These are phyloP conservation scores for Waltergamsia citrina DNA, from an alignment of 2,329 filamentous ascomycete species.

Conservation along the genomic window DNA sequence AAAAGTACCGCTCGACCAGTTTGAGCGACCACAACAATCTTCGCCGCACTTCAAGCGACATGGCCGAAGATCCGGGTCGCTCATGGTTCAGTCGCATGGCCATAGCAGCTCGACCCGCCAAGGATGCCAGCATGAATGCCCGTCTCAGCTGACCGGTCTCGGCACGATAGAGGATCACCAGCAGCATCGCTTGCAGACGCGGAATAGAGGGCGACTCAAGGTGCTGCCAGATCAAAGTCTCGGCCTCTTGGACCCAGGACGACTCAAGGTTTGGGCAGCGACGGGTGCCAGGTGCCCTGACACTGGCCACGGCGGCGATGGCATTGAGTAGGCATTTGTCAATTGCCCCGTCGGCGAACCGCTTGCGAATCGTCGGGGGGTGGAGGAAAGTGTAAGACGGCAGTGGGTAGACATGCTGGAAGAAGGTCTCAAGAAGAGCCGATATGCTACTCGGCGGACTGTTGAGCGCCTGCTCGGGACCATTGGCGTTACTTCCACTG, in stretches of 20 bases:
- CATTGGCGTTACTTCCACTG: too few relatives aligned
- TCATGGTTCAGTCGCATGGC: constrained; percentile 30
- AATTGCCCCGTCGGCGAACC: constrained; percentile 1
- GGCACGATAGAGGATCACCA: constrained; percentile 4
- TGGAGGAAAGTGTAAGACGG: constrained; percentile 22
- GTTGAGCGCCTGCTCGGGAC: too few relatives aligned
- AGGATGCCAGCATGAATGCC: constrained; percentile 23
- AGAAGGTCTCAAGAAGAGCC: constrained; percentile 12
- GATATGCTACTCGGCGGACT: neutral
- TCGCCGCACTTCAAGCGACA: constrained; percentile 25
- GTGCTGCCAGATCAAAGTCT: constrained; percentile 4
- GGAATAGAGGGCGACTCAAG: constrained; percentile 4
- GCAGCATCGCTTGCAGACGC: constrained; percentile 4
- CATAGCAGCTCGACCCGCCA: constrained; percentile 23
- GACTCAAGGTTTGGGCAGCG: neutral
- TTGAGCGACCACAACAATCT: constrained; percentile 30
- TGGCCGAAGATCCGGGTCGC: constrained; percentile 12
- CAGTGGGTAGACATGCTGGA: constrained; percentile 13
- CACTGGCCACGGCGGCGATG: constrained; percentile 3
- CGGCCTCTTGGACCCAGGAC: constrained; percentile 5
- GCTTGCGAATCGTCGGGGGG: neutral
- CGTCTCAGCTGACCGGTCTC: constrained; percentile 4
- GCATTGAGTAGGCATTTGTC: constrained; percentile 3
- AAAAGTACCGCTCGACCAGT: constrained; percentile 28
- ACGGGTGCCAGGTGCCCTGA: constrained; percentile 2